Conservation (phyloP, 371 early-diverging fungal genomes). For the Rhizopus arrhizus region DNA sequence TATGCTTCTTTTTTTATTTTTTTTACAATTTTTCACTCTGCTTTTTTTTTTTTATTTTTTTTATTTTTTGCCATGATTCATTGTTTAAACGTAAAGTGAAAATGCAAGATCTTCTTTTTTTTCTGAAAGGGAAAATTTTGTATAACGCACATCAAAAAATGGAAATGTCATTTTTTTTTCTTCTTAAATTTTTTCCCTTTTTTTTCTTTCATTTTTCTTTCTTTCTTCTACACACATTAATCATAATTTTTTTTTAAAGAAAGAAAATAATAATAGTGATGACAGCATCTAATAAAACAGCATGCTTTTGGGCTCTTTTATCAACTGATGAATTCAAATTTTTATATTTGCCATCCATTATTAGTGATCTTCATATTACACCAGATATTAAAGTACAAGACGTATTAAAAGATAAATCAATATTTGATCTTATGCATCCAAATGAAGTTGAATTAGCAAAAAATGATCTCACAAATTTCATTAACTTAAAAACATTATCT, state of each 20-base stretch:
- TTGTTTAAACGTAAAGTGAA: too few relatives aligned
- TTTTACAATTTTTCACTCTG: too few relatives aligned
- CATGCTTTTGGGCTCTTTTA: constrained; percentile 59
- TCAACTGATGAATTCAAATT: constrained; percentile 49
- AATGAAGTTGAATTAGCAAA: constrained; percentile 56
- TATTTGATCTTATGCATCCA: constrained; percentile 66
- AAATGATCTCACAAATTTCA: constrained; percentile 53
- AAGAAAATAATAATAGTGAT: neutral
- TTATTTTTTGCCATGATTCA: too few relatives aligned
- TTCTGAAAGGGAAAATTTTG: too few relatives aligned
- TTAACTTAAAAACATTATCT: constrained; percentile 51
- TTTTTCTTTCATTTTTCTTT: neutral
- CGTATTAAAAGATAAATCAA: constrained; percentile 44
- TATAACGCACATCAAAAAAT: too few relatives aligned
- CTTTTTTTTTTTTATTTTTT: too few relatives aligned
- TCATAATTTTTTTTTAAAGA: neutral
- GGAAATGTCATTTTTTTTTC: neutral
- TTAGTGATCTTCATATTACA: constrained; percentile 12
- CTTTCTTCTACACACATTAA: neutral
- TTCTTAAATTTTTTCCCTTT: neutral
- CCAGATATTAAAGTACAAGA: constrained; percentile 37
- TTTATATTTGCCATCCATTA: constrained; percentile 48
- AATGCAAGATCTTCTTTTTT: too few relatives aligned
- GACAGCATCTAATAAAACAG: neutral
- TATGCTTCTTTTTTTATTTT: too few relatives aligned